A percentile compares a stretch with the other conserved stretches of the same genome.
Evolutionary conservation across 305 asterid species (phyloP).

Genomic region (Rubia peregrina): DNA sequence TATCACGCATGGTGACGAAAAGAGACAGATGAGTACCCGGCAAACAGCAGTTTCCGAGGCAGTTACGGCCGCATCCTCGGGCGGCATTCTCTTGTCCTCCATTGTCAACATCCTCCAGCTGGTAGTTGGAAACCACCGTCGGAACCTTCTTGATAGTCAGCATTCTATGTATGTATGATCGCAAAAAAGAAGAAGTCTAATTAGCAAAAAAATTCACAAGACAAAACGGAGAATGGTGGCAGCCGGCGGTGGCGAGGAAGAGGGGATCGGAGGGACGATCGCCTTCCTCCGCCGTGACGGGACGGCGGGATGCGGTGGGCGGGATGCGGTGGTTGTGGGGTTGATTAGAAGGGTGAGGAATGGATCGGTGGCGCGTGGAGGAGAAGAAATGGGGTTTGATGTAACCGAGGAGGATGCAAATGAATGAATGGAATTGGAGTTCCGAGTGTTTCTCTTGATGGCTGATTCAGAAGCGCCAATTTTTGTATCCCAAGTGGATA

Average conservation of each 20-base stretch:
- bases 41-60: constrained; percentile 61
- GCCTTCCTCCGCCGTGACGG: constrained; percentile 80
- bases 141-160: constrained; percentile 65
- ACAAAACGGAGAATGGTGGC: background rate
- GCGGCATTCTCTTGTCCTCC: constrained; percentile 19
- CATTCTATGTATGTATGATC: constrained; percentile 15
- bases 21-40: constrained; percentile 33
- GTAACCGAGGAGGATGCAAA: background rate
- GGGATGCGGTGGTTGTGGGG: constrained; percentile 35
- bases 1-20: background rate
- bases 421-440: constrained; percentile 6
- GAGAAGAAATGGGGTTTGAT: constrained; percentile 9
- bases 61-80: constrained; percentile 46
- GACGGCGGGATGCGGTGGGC: constrained; percentile 25
- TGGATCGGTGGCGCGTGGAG: constrained; percentile 36
- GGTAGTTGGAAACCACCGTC: constrained; percentile 56
- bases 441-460: constrained; percentile 20
- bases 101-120: constrained; percentile 29
- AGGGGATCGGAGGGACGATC: constrained; percentile 71
- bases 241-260: constrained; percentile 31
- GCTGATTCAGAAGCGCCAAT: background rate
- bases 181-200: too few species aligned
- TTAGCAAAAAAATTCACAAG: background rate
- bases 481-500: background rate
- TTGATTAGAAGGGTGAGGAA: constrained; percentile 14